Evolutionary conservation across 176 grass and related monocot species (phyloP), one percentile per base, ranked within the genome.

Genomic region (Ampelocalamus luodianensis): DNA sequence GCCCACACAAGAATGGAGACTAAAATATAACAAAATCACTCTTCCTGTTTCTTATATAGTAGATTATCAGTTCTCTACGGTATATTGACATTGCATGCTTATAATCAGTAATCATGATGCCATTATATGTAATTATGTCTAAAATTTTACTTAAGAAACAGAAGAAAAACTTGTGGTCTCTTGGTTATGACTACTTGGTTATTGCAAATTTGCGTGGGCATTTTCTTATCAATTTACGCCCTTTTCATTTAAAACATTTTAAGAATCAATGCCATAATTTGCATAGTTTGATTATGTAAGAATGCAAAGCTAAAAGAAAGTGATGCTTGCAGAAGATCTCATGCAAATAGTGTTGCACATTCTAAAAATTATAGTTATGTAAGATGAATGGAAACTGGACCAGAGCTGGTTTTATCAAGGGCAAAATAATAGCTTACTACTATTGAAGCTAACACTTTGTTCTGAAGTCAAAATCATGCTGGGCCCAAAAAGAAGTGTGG

Each of bases 341-440:
- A 27, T 70, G 42, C 39, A 81, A 26, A 71, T 10, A 61, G 18
- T 72, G 37, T 44, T 79, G 39, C 17, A 67, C 37, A 26, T 77
- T 76, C 32, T 56, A 39, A 6, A 44, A 77, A 62, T 43, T 44
- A 17, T 62, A 38, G 12, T 8, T 77, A 23, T 65, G 36, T 43
- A 77, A 68, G 51, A 69, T 16, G 7, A 24, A 36, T 42, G 29
- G 26, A 46, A 43, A 56, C 16, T 44, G 10, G 46, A 49, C 48
- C 48, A 49, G 48, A 49, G 13, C 48, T 49, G 48, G 48, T 15
- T 49, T 49, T 49, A 49, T 5, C 10, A 46, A 46, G 44, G 60
- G 18, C 11, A 11, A 69, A 69, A 69, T 42, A 42, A 56, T 20
- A 56, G 46, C 15, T 43, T 34, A 14, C 38, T 10, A 55, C 68